Conservation (phyloP, 148 eudicot genomes). For the Mesembryanthemum crystallinum region DNA sequence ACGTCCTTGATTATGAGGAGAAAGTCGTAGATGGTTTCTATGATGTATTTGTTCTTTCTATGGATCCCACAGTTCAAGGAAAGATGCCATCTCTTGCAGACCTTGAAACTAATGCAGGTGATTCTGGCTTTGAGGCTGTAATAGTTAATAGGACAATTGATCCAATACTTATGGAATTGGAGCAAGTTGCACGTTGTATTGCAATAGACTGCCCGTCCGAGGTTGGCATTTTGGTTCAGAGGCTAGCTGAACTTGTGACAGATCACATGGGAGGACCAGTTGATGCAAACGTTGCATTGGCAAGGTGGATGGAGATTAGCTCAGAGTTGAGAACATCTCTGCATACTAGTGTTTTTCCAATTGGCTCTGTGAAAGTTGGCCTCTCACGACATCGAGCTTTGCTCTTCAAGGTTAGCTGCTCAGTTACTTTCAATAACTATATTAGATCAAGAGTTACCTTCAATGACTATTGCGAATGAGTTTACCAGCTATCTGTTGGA, state of each 20-base stretch:
- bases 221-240: constrained; percentile 56
- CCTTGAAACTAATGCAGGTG: constrained; percentile 70
- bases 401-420: constrained; percentile 82
- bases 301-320: constrained; percentile 86
- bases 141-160: constrained; percentile 79
- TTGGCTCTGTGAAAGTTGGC: constrained; percentile 84
- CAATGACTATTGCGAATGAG: neutral
- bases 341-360: constrained; percentile 78
- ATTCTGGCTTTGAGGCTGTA: constrained; percentile 80
- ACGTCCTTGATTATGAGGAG: constrained; percentile 91
- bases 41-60: constrained; percentile 71
- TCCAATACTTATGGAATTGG: constrained; percentile 78
- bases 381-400: constrained; percentile 91
- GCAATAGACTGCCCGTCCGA: constrained; percentile 68
- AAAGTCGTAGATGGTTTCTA: constrained; percentile 93
- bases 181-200: constrained; percentile 88
- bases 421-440: neutral
- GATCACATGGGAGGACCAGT: constrained; percentile 96
- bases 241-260: constrained; percentile 88
- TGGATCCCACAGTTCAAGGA: constrained; percentile 59
- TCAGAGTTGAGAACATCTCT: constrained; percentile 78
- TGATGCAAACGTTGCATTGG: constrained; percentile 68
- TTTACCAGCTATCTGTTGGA: neutral
- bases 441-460: too few relatives aligned
- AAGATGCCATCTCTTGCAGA: constrained; percentile 84